Evolutionary conservation across 306 rosid genomes (phyloP).

Genomic region (Dalbergia cochinchinensis): DNA sequence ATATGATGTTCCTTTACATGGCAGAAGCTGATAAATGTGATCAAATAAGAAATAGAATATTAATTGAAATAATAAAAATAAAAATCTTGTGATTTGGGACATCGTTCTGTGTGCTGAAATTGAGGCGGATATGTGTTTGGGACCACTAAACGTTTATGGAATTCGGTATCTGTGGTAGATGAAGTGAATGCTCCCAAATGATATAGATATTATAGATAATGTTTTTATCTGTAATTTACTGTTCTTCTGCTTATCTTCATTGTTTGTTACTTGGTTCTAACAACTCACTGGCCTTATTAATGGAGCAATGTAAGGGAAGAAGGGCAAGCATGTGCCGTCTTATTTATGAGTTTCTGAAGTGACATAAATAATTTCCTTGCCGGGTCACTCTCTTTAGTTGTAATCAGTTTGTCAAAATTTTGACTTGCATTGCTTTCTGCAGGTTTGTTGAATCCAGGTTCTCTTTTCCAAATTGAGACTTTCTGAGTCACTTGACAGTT

Average conservation of each 20-base stretch:
- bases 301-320: constrained; percentile 30
- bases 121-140: constrained; percentile 43
- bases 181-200: constrained; percentile 46
- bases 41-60: not conserved
- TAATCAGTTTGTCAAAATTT: constrained; percentile 32
- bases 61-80: not conserved
- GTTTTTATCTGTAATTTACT: constrained; percentile 46
- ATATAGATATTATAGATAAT: constrained; percentile 51
- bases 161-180: constrained; percentile 35
- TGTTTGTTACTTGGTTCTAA: constrained; percentile 38
- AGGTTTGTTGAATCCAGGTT: constrained; percentile 48
- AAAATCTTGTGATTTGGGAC: constrained; percentile 17
- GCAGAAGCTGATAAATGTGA: constrained; percentile 12
- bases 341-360: constrained; percentile 11
- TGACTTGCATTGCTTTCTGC: constrained; percentile 41
- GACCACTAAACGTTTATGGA: constrained; percentile 57
- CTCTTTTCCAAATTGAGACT: constrained; percentile 35
- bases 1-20: constrained; percentile 30
- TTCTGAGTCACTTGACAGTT: constrained; percentile 34
- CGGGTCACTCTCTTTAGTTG: constrained; percentile 25
- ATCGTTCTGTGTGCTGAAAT: constrained; percentile 40
- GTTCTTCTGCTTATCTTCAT: constrained; percentile 50
- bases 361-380: constrained; percentile 6
- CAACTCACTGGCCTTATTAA: constrained; percentile 33
- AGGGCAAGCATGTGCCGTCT: constrained; percentile 30